Base-by-base conservation (phyloP, 1,284 basidiomycete species). In the Cutaneotrichosporon sp. region DNA sequence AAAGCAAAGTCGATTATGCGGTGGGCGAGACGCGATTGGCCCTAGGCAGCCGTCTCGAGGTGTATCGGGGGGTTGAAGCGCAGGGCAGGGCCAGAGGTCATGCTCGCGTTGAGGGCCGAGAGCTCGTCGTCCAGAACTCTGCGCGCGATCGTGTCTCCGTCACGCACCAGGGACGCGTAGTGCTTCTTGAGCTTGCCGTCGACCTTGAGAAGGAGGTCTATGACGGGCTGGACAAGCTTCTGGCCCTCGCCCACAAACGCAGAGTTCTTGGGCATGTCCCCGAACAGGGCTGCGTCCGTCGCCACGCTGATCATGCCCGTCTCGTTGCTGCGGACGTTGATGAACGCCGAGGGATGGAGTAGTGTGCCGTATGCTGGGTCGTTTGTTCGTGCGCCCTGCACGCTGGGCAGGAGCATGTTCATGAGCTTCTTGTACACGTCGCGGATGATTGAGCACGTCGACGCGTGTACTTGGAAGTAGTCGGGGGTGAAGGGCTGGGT, bases 401-500 rank as follows among this genome's bases (percentile, higher is more conserved):
- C 38, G 22, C 24, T 34, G 18, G 69, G 68, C 14, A 74, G 60
- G 38, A 76, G 61, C 59, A 72, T 69, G 27, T 67, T 61, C 31
- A 75, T 65, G 29, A 83, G 71, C 63, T 81, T 82, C 50, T 73
- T 73, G 73, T 83, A 84, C 5, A 82, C 68, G 55, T 82, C 79
- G 18, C 79, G 74, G 53, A 83, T 73, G 59, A 82, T 78, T 34
- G 81, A 79, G 68, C 82, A 82, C 18, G 80, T 69, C 11, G 81
- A 78, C 27, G 79, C 76, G 59, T 83, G 76, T 22, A 79, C 76
- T 70, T 83, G 79, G 68, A 82, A 72, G 78, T 80, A 73, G 80
- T 83, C 82, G 24, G 81, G 78, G 11, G 79, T 72, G 68, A 83
- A 84, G 2, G 83, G 82, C 80, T 83, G 64, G 7, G 43, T 47